phyloP scores from a whole-genome alignment of 495 filamentous ascomycete species.

The Neurospora sp. region DNA sequence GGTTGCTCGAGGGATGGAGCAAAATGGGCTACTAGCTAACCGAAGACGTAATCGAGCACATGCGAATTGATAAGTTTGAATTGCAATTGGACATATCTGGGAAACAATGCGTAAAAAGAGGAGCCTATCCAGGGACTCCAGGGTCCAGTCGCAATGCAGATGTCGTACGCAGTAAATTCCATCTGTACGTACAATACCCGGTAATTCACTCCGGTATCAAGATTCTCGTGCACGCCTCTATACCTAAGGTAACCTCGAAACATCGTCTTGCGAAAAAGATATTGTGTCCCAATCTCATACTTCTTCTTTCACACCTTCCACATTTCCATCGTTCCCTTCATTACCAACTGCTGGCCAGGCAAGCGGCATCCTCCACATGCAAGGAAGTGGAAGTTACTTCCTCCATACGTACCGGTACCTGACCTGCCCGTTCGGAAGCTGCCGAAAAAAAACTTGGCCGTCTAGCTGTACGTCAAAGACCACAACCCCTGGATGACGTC shows the following conservation, averaged over 20 bases:
- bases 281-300: not conserved
- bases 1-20: not conserved
- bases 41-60: not conserved
- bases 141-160: not conserved
- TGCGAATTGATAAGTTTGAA: not conserved
- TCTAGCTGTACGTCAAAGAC: not conserved
- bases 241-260: not conserved
- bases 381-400: not conserved
- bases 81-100: not conserved
- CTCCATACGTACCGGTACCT: not conserved
- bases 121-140: not conserved
- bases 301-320: not conserved
- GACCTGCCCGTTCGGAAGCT: not conserved
- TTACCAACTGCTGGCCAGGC: not conserved
- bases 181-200: not conserved
- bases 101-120: not conserved
- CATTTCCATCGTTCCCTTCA: not conserved
- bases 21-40: not conserved
- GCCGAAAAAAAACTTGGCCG: not conserved
- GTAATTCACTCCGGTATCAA: not conserved
- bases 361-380: not conserved
- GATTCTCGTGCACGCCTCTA: not conserved
- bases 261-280: not conserved
- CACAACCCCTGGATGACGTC: not conserved
- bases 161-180: not conserved